Evolutionary conservation across 805 yeast genomes (phyloP), one percentile per base, ranked within the genome.

Genomic region (Yarrowia phangngaensis): DNA sequence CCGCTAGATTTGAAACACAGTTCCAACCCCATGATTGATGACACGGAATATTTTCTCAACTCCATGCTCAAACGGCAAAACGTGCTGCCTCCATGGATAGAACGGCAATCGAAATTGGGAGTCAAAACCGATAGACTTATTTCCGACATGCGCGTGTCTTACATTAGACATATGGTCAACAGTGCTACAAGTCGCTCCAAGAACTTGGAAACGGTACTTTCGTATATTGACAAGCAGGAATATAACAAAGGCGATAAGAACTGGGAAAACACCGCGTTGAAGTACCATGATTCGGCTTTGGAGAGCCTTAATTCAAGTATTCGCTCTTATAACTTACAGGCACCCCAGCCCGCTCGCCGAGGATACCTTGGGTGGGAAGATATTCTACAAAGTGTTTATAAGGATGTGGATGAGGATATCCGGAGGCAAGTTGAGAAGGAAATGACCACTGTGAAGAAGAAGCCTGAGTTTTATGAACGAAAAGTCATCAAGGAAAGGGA

Each of bases 51-150:
- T 61, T 85, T 86, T 60, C 64, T 88, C 66, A 88, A 88, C 64
- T 79, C 84, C 53, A 81, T 88, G 34, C 65, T 88, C 47, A 58
- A 64, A 47, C 74, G 76, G 32, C 95, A 88, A 62, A 88, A 85
- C 40, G 79, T 85, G 1, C 68, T 79, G 8, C 95, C 95, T 0
- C 95, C 95, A 0, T 88, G 96, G 96, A 81, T 88, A 27, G 95
- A 86, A 57, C 80, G 76, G 50, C 92, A 84, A 62, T 70, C 75
- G 14, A 71, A 76, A 2, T 76, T 82, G 4, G 72, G 74, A 32
- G 52, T 57, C 2, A 75, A 74, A 27, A 70, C 83, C 7, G 60
- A 57, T 2, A 58, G 58, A 0, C 78, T 84, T 48, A 20, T 41
- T 14, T 30, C 35, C 3, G 48, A 41, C 12, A 30, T 41, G 35